Evolutionary conservation across 768 basidiomycete genomes (phyloP).

Genomic region (Rickenella mellea): DNA sequence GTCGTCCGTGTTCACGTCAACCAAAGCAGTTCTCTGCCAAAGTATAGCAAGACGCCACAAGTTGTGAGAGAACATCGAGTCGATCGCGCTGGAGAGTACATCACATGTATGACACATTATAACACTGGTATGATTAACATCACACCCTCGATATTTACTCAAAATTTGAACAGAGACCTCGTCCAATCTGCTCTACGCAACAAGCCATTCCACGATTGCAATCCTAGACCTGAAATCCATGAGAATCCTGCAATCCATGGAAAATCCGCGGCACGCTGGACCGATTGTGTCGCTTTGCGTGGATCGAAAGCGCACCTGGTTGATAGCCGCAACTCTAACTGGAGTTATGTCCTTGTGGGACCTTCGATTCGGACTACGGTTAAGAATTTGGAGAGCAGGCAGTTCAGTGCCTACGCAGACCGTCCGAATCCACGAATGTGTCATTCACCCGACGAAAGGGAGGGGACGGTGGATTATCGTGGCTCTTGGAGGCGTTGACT

Average conservation of each 20-base stretch:
- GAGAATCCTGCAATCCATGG: constrained; percentile 64
- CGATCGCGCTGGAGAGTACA: constrained; percentile 67
- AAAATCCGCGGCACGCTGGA: constrained; percentile 80
- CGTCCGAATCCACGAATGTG: constrained; percentile 61
- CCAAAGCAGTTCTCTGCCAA: constrained; percentile 60
- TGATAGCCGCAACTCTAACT: constrained; percentile 77
- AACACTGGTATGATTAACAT: constrained; percentile 16
- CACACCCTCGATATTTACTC: neutral
- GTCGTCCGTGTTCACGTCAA: constrained; percentile 75
- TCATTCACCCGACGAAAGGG: constrained; percentile 79
- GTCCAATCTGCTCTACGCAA: constrained; percentile 80
- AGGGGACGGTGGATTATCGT: constrained; percentile 88
- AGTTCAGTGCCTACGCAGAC: constrained; percentile 40
- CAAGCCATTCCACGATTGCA: constrained; percentile 67
- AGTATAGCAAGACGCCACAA: constrained; percentile 74
- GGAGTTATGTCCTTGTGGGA: constrained; percentile 92
- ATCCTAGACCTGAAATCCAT: constrained; percentile 82
- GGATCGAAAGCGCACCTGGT: constrained; percentile 80
- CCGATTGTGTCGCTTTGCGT: constrained; percentile 79
- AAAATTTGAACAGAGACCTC: constrained; percentile 41
- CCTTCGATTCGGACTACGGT: constrained; percentile 80
- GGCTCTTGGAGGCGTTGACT: constrained; percentile 45
- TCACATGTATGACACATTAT: constrained; percentile 77
- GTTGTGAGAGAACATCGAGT: constrained; percentile 74
- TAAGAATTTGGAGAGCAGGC: constrained; percentile 82